Conservation (phyloP, 2,329 filamentous ascomycete genomes). For the Alternaria hordeiaustralica region DNA sequence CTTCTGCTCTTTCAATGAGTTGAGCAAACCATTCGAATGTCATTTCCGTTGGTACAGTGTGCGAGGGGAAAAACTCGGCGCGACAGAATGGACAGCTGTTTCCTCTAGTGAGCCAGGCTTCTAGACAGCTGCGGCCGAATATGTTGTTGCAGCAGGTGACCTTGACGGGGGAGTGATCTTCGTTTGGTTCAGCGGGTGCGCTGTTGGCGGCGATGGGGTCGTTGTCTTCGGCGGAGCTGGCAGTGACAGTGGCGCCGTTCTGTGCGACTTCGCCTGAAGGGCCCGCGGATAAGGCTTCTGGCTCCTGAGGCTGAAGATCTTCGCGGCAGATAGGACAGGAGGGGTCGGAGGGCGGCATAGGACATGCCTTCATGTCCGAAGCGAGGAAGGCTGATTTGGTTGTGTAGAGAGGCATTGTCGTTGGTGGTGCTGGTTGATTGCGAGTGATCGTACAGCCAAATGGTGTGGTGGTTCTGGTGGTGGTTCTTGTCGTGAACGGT, state of each 20-base stretch:
- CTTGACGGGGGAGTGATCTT: background rate
- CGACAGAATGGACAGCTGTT: slow-evolving; percentile 2
- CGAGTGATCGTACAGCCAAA: background rate
- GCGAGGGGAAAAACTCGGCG: background rate
- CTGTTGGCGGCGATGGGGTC: background rate
- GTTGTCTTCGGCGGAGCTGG: background rate
- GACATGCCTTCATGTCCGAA: background rate
- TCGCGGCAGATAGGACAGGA: background rate
- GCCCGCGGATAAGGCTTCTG: background rate
- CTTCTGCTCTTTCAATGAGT: too few species aligned
- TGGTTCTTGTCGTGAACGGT: background rate
- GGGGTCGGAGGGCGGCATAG: background rate
- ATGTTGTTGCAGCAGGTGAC: slow-evolving; percentile 1
- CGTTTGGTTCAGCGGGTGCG: too few species aligned
- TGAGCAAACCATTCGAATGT: background rate
- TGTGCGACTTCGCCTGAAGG: background rate
- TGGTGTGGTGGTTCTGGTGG: background rate
- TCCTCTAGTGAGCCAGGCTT: background rate
- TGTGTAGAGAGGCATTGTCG: background rate
- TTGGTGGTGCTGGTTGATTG: background rate
- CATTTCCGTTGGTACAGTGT: background rate
- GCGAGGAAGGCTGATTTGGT: background rate
- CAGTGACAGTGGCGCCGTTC: fast-evolving
- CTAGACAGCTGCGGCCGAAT: background rate
- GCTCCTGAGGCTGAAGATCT: background rate